Base-by-base conservation (phyloP, 768 basidiomycete genomes). In the Aureoboletus auriporus region DNA sequence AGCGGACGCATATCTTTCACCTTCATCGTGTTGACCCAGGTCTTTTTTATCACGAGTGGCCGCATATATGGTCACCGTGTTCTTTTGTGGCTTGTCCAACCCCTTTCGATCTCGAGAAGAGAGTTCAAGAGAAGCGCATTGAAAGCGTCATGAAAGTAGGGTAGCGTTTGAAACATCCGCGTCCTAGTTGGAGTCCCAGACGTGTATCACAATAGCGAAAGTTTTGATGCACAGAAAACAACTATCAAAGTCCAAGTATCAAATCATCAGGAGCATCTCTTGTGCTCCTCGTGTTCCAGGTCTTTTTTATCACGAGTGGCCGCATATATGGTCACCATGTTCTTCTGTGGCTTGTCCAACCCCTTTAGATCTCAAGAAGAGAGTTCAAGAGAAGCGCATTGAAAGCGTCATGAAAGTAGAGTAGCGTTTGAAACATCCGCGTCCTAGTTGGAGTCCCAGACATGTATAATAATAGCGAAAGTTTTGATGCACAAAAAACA, bases 121-220 rank as follows among this genome's bases (percentile, higher is more conserved):
- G 78, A 23, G 77, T 89, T 10, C 84, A 90, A 52, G 66, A 70
- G 29, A 80, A 82, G 13, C 75, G 87, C 3, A 91, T 91, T 37
- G 80, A 87, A 47, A 88, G 86, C 26, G 84, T 91, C 4, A 83
- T 86, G 83, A 91, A 89, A 63, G 76, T 77, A 9, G 69, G 86
- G 59, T 84, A 59, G 62, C 16, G 1, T n/a, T n/a, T 20, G n/a
- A n/a, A n/a, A n/a, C n/a, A n/a, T n/a, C n/a, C n/a, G n/a, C n/a
- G n/a, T n/a, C n/a, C n/a, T n/a, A n/a, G n/a, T n/a, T n/a, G n/a
- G n/a, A n/a, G n/a, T n/a, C n/a, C n/a, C n/a, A n/a, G n/a, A n/a
- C n/a, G n/a, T n/a, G n/a, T n/a, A n/a, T n/a, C n/a, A n/a, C n/a
- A n/a, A n/a, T n/a, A n/a, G 20, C 20, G 4, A 23, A 23, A 23